Evolutionary conservation across 768 basidiomycete species (phyloP).

Genomic region (Lentinula raphanica): DNA sequence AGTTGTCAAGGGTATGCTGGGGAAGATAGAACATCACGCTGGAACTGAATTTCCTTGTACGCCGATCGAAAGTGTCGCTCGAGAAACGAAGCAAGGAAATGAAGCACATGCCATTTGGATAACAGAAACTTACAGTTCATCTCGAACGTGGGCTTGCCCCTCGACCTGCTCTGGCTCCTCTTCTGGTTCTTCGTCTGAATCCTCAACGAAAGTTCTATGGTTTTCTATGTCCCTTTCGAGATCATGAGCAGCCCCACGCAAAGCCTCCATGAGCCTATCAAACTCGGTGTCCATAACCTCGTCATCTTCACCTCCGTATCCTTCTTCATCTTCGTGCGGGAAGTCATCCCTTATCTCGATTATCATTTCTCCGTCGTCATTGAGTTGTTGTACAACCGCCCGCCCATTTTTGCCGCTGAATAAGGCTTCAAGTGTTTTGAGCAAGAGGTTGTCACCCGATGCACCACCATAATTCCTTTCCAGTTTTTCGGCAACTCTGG

Average conservation of each 20-base stretch:
- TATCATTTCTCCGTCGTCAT: conserved; percentile 35
- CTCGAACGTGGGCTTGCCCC: conserved; percentile 6
- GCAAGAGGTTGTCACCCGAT: conserved; percentile 19
- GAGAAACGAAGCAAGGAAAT: background rate
- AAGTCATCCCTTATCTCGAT: conserved; percentile 43
- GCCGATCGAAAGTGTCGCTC: too few relatives aligned
- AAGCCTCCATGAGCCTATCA: conserved; percentile 41
- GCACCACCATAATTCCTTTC: conserved; percentile 16
- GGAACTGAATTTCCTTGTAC: too few relatives aligned
- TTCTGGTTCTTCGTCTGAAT: conserved; percentile 9
- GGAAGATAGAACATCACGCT: too few relatives aligned
- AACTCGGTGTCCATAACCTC: conserved; percentile 33
- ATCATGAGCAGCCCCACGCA: conserved; percentile 43
- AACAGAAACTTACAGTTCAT: conserved; percentile 13
- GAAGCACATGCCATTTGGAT: background rate
- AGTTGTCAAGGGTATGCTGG: background rate
- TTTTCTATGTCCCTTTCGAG: background rate
- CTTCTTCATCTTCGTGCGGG: conserved; percentile 25
- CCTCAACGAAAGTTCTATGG: conserved; percentile 5
- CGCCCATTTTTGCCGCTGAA: conserved; percentile 15
- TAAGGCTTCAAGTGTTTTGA: conserved; percentile 23
- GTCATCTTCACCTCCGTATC: conserved; percentile 12
- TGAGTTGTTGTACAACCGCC: conserved; percentile 37
- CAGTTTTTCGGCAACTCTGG: conserved; percentile 14
- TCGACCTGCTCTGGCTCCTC: conserved; percentile 4